A percentile compares a stretch with the other conserved stretches of the same genome.
These are phyloP conservation scores for Globisporangium parvum DNA, from an alignment of 352 stramenopile genomes.

Conservation along the genomic window DNA sequence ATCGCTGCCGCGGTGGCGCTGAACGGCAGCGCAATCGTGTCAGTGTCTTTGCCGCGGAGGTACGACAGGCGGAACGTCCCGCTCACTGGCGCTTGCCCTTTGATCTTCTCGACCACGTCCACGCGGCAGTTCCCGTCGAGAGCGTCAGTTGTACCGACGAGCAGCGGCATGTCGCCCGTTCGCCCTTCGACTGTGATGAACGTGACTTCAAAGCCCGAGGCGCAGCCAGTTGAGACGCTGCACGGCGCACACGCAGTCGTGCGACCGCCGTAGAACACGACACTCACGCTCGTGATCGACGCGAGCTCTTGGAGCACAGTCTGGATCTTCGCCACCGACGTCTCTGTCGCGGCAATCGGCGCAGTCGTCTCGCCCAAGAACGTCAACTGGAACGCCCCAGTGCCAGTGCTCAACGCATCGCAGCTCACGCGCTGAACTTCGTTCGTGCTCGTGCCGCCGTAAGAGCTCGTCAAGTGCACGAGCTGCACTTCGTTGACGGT, in stretches of 20 bases:
- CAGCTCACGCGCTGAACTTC: slow-evolving; percentile 92
- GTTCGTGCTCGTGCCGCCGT: slow-evolving; percentile 31
- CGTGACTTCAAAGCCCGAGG: slow-evolving; percentile 81
- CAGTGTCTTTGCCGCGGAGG: slow-evolving; percentile 58
- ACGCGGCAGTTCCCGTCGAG: slow-evolving; percentile 89
- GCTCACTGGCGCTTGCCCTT: slow-evolving; percentile 86
- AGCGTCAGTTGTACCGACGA: slow-evolving; percentile 77
- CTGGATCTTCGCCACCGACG: slow-evolving; percentile 67
- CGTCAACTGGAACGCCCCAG: slow-evolving; percentile 78
- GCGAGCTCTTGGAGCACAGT: slow-evolving; percentile 84
- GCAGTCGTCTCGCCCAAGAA: slow-evolving; percentile 88
- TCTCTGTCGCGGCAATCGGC: slow-evolving; percentile 81
- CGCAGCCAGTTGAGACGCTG: slow-evolving; percentile 30
- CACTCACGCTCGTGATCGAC: slow-evolving; percentile 81
- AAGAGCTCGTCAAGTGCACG: slow-evolving; percentile 80
- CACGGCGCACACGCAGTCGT: slow-evolving; percentile 77
- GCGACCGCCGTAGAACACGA: slow-evolving; percentile 51
- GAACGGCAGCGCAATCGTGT: slow-evolving; percentile 69
- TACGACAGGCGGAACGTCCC: slow-evolving; percentile 91
- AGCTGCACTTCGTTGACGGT: slow-evolving; percentile 85
- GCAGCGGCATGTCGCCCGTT: slow-evolving; percentile 83
- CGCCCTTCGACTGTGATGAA: slow-evolving; percentile 81
- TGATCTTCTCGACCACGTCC: slow-evolving; percentile 61
- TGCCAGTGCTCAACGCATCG: slow-evolving; percentile 69
- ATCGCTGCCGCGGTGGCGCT: slow-evolving; percentile 38